phyloP scores from a whole-genome alignment of 148 eudicot genomes.

The Rhododendron ovatum region DNA sequence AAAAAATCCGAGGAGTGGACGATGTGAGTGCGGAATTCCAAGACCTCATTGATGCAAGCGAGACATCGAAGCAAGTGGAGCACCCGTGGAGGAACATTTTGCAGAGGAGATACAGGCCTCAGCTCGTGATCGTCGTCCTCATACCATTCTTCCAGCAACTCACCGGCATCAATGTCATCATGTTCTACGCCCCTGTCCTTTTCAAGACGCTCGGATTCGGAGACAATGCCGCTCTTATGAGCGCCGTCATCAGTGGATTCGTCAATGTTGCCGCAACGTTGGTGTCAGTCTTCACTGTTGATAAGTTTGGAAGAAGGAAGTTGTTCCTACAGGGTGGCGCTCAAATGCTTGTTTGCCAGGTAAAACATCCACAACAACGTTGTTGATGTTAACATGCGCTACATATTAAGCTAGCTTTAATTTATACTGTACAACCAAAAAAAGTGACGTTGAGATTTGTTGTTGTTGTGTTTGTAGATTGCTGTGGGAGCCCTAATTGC shows the following conservation, averaged over 20 bases:
- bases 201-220: conserved; percentile 39
- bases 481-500: conserved; percentile 12
- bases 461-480: neutral
- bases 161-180: conserved; percentile 41
- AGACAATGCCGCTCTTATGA: conserved; percentile 27
- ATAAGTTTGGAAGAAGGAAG: conserved; percentile 21
- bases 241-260: conserved; percentile 25
- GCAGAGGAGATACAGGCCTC: conserved; percentile 23
- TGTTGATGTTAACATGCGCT: too few species aligned
- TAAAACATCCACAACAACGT: neutral
- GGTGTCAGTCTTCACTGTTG: conserved; percentile 25
- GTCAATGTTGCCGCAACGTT: conserved; percentile 22
- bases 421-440: too few species aligned
- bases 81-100: conserved; percentile 25
- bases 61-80: conserved; percentile 22
- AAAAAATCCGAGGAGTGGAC: conserved; percentile 28
- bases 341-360: conserved; percentile 27
- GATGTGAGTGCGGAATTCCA: conserved; percentile 26
- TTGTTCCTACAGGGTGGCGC: conserved; percentile 34
- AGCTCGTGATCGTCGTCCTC: conserved; percentile 17
- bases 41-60: conserved; percentile 23
- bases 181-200: conserved; percentile 38
- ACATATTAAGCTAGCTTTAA: too few species aligned
- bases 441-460: neutral
- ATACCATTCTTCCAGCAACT: conserved; percentile 41